Conservation (phyloP, 2,329 filamentous ascomycete species). For the Incumbomyces lentus region DNA sequence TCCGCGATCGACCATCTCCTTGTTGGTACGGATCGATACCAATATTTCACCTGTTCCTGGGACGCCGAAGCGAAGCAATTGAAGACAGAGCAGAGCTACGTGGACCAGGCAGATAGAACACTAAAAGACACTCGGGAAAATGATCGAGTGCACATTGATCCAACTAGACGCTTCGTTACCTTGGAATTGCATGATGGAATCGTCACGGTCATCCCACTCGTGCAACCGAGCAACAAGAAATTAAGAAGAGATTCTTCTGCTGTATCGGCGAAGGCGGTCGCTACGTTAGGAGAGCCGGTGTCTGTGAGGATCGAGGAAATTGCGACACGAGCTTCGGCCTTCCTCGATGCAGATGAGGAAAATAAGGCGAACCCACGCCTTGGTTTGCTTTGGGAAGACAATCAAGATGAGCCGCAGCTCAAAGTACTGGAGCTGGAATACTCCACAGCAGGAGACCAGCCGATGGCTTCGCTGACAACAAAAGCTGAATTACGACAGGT, state of each 20-base stretch:
- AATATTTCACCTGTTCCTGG: constrained; percentile 88
- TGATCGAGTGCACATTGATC: constrained; percentile 75
- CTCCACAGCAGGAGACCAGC: constrained; percentile 34
- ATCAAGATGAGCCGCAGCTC: constrained; percentile 44
- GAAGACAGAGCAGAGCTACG: constrained; percentile 47
- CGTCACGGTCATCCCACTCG: constrained; percentile 52
- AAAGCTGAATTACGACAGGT: constrained; percentile 35
- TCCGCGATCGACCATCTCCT: constrained; percentile 76
- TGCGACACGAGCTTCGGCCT: constrained; percentile 55
- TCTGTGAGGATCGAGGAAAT: constrained; percentile 56
- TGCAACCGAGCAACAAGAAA: constrained; percentile 42
- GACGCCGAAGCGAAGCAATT: constrained; percentile 47
- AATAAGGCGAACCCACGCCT: constrained; percentile 45
- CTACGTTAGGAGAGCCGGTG: constrained; percentile 51
- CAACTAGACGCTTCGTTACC: constrained; percentile 58
- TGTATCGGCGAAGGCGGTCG: constrained; percentile 27
- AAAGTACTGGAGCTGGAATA: constrained; percentile 47
- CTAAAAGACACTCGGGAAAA: constrained; percentile 68
- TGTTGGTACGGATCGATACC: constrained; percentile 77
- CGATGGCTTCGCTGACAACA: constrained; percentile 44
- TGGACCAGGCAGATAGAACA: constrained; percentile 51
- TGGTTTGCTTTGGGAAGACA: constrained; percentile 56
- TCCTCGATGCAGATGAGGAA: constrained; percentile 46
- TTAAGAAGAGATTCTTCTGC: constrained; percentile 22
- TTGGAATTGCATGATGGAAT: constrained; percentile 60